phyloP scores from a whole-genome alignment of 345 rosid species.

The Ceriops tagal region DNA sequence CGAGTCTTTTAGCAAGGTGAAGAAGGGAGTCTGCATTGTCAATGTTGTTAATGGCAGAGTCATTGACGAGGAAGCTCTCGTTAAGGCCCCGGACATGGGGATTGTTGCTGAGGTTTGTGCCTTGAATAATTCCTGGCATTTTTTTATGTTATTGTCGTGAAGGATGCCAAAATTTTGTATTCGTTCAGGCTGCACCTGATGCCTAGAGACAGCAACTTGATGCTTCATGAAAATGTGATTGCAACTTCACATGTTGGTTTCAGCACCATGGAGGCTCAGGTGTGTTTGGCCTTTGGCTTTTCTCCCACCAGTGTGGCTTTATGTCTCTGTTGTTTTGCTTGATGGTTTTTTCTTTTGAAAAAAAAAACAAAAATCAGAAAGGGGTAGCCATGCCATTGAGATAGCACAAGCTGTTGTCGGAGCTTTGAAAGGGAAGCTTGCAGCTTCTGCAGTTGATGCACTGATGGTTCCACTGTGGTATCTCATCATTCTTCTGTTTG shows the following conservation, averaged over 20 bases:
- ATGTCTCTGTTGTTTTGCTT: not conserved
- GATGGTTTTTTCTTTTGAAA: not conserved
- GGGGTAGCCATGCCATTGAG: too few relatives aligned
- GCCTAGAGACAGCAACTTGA: constrained; percentile 24
- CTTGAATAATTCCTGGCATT: not conserved
- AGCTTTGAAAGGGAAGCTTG: constrained; percentile 24
- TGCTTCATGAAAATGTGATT: constrained; percentile 26
- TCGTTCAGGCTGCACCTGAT: constrained; percentile 26
- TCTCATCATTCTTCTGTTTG: not conserved
- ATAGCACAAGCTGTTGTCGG: not conserved
- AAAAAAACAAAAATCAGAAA: constrained; percentile 2
- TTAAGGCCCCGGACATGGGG: constrained; percentile 24
- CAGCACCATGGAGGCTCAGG: constrained; percentile 27
- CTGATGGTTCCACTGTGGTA: constrained; percentile 27
- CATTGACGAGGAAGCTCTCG: constrained; percentile 29
- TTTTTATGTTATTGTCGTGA: too few relatives aligned
- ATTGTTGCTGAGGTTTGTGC: constrained; percentile 19
- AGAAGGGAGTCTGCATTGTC: constrained; percentile 27
- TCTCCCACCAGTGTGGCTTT: too few relatives aligned
- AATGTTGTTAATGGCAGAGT: constrained; percentile 29
- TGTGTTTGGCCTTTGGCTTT: not conserved
- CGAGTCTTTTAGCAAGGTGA: constrained; percentile 23
- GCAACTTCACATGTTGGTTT: constrained; percentile 31
- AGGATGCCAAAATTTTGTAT: not conserved
- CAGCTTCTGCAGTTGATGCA: constrained; percentile 23